phyloP scores from a whole-genome alignment of 768 basidiomycete genomes.

The Clavulina sp. region DNA sequence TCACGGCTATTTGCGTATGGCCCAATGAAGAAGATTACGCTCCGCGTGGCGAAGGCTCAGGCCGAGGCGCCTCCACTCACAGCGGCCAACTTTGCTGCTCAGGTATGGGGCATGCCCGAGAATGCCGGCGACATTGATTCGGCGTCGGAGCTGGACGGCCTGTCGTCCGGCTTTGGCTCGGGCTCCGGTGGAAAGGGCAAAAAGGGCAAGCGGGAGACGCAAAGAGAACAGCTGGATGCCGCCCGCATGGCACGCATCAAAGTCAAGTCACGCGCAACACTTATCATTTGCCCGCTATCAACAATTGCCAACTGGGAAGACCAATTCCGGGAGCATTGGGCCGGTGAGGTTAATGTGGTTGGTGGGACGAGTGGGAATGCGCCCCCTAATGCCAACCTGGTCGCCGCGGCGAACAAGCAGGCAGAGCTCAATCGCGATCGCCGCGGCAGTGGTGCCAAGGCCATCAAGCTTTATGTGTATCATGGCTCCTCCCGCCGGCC shows the following conservation, averaged over 20 bases:
- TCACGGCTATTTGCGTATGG: slow-evolving; percentile 47
- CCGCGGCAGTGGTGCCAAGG: slow-evolving; percentile 12
- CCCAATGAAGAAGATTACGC: slow-evolving; percentile 26
- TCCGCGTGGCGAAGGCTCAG: slow-evolving; percentile 14
- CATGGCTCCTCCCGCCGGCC: slow-evolving; percentile 80
- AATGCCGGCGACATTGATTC: slow-evolving; percentile 6
- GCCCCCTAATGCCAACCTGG: not conserved
- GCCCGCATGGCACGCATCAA: slow-evolving; percentile 60
- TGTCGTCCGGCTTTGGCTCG: slow-evolving; percentile 31
- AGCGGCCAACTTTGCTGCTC: slow-evolving; percentile 49
- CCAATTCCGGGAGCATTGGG: slow-evolving; percentile 95
- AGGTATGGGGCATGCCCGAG: slow-evolving; percentile 75
- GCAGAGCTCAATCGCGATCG: slow-evolving; percentile 11
- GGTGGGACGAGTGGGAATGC: slow-evolving; percentile 41
- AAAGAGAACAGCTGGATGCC: slow-evolving; percentile 31
- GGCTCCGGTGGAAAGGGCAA: slow-evolving; percentile 39
- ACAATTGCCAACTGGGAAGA: slow-evolving; percentile 99
- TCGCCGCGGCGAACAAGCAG: not conserved
- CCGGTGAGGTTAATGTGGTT: slow-evolving; percentile 64
- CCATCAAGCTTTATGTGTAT: slow-evolving; percentile 87
- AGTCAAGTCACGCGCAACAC: slow-evolving; percentile 67
- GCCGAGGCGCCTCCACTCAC: slow-evolving; percentile 24
- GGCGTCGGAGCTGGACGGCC: slow-evolving; percentile 13
- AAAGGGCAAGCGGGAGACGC: slow-evolving; percentile 49
- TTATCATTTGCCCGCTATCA: slow-evolving; percentile 92